These are phyloP conservation scores for Neckera pumila DNA, from an alignment of 225 moss, liverwort and hornwort genomes.

Conservation along the genomic window DNA sequence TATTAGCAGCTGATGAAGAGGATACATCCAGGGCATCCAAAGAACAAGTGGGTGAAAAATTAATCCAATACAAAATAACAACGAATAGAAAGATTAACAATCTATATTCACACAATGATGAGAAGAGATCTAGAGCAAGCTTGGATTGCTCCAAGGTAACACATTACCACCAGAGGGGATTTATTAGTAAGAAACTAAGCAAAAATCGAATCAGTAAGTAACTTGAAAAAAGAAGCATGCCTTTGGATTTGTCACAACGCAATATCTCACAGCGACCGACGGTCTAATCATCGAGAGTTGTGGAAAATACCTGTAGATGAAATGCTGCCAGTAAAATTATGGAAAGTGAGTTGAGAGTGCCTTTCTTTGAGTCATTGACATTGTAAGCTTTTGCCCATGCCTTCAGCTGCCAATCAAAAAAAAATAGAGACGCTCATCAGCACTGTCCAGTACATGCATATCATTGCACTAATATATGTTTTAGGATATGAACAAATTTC, in stretches of 20 bases:
- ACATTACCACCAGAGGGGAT: neutral
- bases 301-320: conserved; percentile 67
- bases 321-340: conserved; percentile 84
- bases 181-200: neutral
- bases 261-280: neutral
- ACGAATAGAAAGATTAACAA: neutral
- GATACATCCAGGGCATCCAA: neutral
- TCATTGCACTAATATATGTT: neutral
- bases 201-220: neutral
- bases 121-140: neutral
- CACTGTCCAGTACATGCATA: neutral
- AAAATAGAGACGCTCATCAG: neutral
- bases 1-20: neutral
- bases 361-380: conserved; percentile 94
- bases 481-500: neutral
- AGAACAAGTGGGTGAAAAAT: neutral
- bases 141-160: neutral
- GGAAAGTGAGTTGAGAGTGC: conserved; percentile 85
- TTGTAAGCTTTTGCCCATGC: conserved; percentile 89
- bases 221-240: neutral
- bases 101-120: neutral
- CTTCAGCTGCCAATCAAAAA: conserved; percentile 56
- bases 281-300: neutral
- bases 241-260: neutral
- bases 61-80: neutral